These are phyloP conservation scores for Xerocomus spinulosus DNA, from an alignment of 768 basidiomycete genomes.

Conservation along the genomic window DNA sequence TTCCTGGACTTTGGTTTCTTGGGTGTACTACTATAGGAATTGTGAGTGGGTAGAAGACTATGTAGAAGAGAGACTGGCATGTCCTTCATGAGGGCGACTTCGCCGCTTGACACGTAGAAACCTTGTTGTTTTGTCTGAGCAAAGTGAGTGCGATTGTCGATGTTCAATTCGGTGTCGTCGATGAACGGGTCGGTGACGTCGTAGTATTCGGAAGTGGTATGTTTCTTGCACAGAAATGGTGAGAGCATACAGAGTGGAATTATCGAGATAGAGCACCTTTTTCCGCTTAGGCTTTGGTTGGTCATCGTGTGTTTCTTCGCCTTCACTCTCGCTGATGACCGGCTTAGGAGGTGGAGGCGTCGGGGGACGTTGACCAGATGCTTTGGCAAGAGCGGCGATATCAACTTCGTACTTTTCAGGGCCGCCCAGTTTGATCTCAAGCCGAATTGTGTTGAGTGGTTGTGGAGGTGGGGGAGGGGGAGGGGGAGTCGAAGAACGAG, in stretches of 20 bases:
- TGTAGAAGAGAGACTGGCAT: constrained; percentile 34
- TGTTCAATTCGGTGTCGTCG: constrained; percentile 89
- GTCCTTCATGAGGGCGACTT: constrained; percentile 83
- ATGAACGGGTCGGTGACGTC: constrained; percentile 92
- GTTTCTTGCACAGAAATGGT: constrained; percentile 40
- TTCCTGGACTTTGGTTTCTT: constrained; percentile 74
- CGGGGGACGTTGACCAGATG: constrained; percentile 58
- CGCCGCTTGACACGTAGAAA: constrained; percentile 87
- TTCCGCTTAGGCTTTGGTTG: constrained; percentile 34
- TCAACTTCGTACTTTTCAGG: constrained; percentile 74
- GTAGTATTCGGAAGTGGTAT: constrained; percentile 69
- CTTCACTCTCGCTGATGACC: constrained; percentile 56
- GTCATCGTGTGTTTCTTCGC: constrained; percentile 39
- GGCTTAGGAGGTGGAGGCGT: constrained; percentile 49
- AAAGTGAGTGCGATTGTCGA: constrained; percentile 88
- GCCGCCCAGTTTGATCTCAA: constrained; percentile 67
- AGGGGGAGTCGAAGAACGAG: constrained; percentile 58
- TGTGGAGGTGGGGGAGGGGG: constrained; percentile 45
- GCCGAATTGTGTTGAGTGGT: constrained; percentile 56
- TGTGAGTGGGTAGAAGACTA: constrained; percentile 9
- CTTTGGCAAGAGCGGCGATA: constrained; percentile 52
- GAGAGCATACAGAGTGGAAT: background rate
- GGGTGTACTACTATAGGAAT: constrained; percentile 42
- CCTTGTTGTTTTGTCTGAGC: constrained; percentile 90
- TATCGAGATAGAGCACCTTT: constrained; percentile 29